A percentile compares a stretch with the other conserved stretches of the same genome.
phyloP scores from a whole-genome alignment of 208 protist species.

The Spongospora subterranea region DNA sequence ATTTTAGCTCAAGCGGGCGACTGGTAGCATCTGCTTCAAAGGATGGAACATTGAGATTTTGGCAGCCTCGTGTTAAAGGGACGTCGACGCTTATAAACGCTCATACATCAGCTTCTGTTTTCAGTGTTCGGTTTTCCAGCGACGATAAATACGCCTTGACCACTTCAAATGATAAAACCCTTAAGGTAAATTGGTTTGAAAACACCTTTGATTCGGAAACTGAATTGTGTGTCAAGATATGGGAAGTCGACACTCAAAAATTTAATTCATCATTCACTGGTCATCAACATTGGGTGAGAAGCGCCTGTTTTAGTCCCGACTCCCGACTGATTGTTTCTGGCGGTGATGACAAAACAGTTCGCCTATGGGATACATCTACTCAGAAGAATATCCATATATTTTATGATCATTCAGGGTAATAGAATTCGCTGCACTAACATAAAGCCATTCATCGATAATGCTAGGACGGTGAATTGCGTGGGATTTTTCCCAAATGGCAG shows the following conservation, averaged over 20 bases:
- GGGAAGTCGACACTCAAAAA: slow-evolving; percentile 56
- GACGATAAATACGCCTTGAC: slow-evolving; percentile 70
- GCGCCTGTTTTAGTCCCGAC: slow-evolving; percentile 72
- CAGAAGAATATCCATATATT: slow-evolving; percentile 74
- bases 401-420: slow-evolving; percentile 70
- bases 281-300: slow-evolving; percentile 82
- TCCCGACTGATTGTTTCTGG: slow-evolving; percentile 73
- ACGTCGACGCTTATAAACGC: slow-evolving; percentile 74
- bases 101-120: slow-evolving; percentile 71
- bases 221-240: slow-evolving; percentile 47
- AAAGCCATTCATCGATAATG: slow-evolving; percentile 53
- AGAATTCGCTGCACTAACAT: slow-evolving; percentile 8
- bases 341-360: slow-evolving; percentile 79
- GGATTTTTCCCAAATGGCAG: slow-evolving; percentile 76
- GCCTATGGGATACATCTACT: slow-evolving; percentile 75
- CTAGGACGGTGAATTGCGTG: slow-evolving; percentile 70
- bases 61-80: slow-evolving; percentile 74
- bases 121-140: slow-evolving; percentile 71
- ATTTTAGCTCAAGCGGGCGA: slow-evolving; percentile 69
- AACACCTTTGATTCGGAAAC: neutral
- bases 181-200: slow-evolving; percentile 68
- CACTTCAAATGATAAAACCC: slow-evolving; percentile 77
- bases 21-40: slow-evolving; percentile 75
- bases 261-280: slow-evolving; percentile 64
- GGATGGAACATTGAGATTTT: slow-evolving; percentile 75